A percentile compares a stretch with the other conserved stretches of the same genome.
phyloP scores from a whole-genome alignment of 371 early-diverging fungal genomes.

The Apophysomyces ossiformis region DNA sequence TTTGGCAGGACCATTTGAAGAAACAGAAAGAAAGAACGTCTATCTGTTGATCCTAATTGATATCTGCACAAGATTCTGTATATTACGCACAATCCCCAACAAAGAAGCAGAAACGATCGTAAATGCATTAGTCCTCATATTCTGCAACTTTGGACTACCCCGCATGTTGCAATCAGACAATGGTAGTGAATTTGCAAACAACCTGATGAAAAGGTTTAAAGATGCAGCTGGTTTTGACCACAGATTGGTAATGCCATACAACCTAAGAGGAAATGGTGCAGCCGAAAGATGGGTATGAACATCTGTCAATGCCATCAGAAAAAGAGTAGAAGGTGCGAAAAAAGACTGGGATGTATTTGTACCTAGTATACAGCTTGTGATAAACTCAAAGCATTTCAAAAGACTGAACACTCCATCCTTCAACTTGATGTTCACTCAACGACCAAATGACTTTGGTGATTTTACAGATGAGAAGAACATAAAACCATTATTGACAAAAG shows the following conservation, averaged over 20 bases:
- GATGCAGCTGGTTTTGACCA: conserved; percentile 22
- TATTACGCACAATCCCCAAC: conserved; percentile 23
- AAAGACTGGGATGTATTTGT: conserved; percentile 31
- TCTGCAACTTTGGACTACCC: conserved; percentile 29
- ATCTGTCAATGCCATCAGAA: conserved; percentile 13
- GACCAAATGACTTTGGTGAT: conserved; percentile 19
- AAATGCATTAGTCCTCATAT: conserved; percentile 15
- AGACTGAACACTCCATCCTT: conserved; percentile 16
- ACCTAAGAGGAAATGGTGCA: conserved; percentile 31
- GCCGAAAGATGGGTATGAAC: conserved; percentile 29
- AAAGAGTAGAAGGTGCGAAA: conserved; percentile 13
- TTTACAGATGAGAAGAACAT: conserved; percentile 3
- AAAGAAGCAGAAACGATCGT: conserved; percentile 23
- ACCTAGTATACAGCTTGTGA: conserved; percentile 23
- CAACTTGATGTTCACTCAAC: conserved; percentile 22
- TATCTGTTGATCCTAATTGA: conserved; percentile 29
- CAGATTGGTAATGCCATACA: conserved; percentile 22
- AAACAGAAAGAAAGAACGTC: conserved; percentile 15
- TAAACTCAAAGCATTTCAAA: conserved; percentile 3
- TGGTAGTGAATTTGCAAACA: conserved; percentile 30
- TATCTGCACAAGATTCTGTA: conserved; percentile 23
- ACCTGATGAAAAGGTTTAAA: conserved; percentile 4
- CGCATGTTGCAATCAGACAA: conserved; percentile 27
- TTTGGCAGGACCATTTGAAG: conserved; percentile 27
- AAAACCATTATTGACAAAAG: background rate